phyloP scores from a whole-genome alignment of 345 rosid species.

The Arabidopsis arenosa region DNA sequence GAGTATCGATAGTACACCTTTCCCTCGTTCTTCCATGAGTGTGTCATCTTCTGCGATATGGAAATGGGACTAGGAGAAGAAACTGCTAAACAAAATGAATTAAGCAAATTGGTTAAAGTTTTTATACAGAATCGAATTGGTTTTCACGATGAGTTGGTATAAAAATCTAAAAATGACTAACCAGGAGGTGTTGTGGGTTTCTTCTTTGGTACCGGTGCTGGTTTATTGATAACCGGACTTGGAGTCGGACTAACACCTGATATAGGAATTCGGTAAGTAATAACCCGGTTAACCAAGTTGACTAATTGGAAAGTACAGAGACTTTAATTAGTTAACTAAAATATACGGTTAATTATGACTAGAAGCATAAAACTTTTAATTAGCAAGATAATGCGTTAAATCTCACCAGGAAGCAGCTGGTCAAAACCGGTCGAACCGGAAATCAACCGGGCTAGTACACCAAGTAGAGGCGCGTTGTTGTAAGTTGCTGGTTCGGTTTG shows the following conservation, averaged over 20 bases:
- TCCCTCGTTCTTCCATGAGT: conserved; percentile 68
- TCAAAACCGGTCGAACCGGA: conserved; percentile 66
- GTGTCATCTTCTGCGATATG: conserved; percentile 70
- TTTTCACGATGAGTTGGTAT: not conserved
- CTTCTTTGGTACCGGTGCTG: conserved; percentile 48
- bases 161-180: conserved; percentile 31
- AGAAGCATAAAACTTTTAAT: no score
- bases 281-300: not conserved
- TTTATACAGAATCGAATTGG: not conserved
- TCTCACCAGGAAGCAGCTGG: conserved; percentile 84
- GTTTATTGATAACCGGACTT: conserved; percentile 51
- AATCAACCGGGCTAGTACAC: conserved; percentile 74
- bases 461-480: conserved; percentile 92
- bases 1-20: conserved; percentile 76
- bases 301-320: not conserved
- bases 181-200: conserved; percentile 66
- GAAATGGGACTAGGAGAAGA: conserved; percentile 56
- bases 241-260: conserved; percentile 51
- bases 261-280: conserved; percentile 3
- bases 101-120: not conserved
- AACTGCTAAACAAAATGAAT: conserved; percentile 43
- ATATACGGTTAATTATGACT: no score
- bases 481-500: conserved; percentile 99
- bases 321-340: no score
- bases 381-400: not conserved